Base-by-base conservation (phyloP, 2,329 filamentous ascomycete genomes). In the Polychaeton citri region DNA sequence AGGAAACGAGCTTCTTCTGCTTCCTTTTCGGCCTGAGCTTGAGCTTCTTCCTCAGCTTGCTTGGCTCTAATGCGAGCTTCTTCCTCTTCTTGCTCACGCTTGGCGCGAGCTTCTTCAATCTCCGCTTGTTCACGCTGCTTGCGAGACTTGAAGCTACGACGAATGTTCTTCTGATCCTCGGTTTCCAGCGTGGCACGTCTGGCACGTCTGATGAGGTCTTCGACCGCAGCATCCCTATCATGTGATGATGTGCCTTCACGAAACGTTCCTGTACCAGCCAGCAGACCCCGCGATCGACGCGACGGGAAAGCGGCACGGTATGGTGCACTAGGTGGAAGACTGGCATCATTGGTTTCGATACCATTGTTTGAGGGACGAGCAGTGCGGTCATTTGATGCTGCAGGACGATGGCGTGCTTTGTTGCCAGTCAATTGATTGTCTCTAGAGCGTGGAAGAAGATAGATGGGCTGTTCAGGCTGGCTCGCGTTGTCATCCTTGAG, bases 101-200 rank as follows among this genome's bases (percentile, higher is more conserved):
- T 15, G 12, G 24, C 24, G 12, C 7, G 12, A 10, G 24, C 24
- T 28, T 28, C 24, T 5, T 28, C 24, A 28, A 28, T 28, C 7
- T 28, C 24, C n/a, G n/a, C n/a, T n/a, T n/a, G n/a, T n/a, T n/a
- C n/a, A 18, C 40, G 39, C 21, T 32, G 33, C 30, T 38, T 40
- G 31, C 41, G 40, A 8, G 40, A 35, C 28, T 38, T 33, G 19
- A 39, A 32, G 20, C 32, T 39, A 12, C 41, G 26, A 9, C 41
- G 32, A 13, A 39, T 15, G 8, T 32, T 31, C 20, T 38, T 42
- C 21, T 43, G 34, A 32, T 43, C 35, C 12, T 36, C 17, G 8
- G 34, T 31, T 34, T 43, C 41, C 26, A 43, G 39, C 18, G 35
- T 35, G 15, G 35, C 33, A 19, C 38, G 32, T 32, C 38, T 34